Evolutionary conservation across 2,329 filamentous ascomycete species (phyloP), one percentile per base, ranked within the genome.

Genomic region (Lasiodiplodia sp.): DNA sequence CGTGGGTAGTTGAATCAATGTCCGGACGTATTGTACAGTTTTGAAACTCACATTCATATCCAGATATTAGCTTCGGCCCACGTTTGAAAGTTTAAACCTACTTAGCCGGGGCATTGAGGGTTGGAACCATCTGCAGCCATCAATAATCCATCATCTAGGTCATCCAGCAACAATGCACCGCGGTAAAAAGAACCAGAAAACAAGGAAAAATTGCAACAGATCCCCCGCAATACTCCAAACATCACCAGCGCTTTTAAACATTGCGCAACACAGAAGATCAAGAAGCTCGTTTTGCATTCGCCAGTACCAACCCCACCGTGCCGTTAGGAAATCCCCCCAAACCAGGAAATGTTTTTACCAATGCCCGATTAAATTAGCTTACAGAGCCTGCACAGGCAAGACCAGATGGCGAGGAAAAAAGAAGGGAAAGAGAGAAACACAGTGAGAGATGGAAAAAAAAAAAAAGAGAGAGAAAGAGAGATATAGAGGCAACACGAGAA

Each of bases 361-460:
- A 52, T 64, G 60, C 60, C 44, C 60, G 47, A 64, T 64, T 64
- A 64, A 64, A 64, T 49, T 64, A 64, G 38, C 47, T 52, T 64
- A 64, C 60, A 64, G n/a, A 23, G 23, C 25, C 40, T 63, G 25
- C 18, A 10, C 44, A 40, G 18, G 58, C 40, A 49, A 51, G 58
- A 21, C 58, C 58, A 51, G 34, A 51, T 34, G 31, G 21, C 25
- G 56, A 60, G 40, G 3, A 51, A 51, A 31, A 55, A 31, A 38
- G 23, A 47, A 25, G 16, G 8, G n/a, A 38, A 47, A 25, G 21
- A 28, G 8, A 47, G 38, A 14, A 60, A 28, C 25, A 28, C 8
- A 6, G 2, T 14, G 11, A 28, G 40, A 47, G 23, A 28, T 31
- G 51, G 25, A 34, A 14, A 6, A 11, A 62, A 23, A 8, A 14